Base-by-base conservation (phyloP, 2,329 filamentous ascomycete genomes). In the Cephalotrichum gorgonifer region DNA sequence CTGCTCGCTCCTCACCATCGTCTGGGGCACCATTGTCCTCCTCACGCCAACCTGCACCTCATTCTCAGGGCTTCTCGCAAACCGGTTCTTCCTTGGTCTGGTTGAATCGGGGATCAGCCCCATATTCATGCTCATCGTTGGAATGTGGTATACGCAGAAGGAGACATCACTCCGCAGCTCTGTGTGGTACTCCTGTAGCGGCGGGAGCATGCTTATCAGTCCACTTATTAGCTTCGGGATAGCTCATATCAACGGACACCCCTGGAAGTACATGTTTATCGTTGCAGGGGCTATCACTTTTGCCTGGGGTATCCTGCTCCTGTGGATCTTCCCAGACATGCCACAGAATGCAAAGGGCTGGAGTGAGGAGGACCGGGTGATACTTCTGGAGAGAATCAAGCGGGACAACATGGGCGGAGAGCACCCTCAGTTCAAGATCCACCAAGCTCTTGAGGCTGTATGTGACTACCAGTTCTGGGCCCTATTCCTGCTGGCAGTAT, bases 361-460 rank as follows among this genome's bases (percentile, higher is more conserved):
- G 26, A 50, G 33, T n/a, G 51, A 51, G 8, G 42, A 50, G 9
- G 54, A 55, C 53, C 73, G 71, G 45, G 66, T 70, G n/a, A 65
- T 79, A 45, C 75, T 75, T 38, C 71, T 81, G 22, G 71, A 74
- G 41, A 68, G 78, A 20, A 59, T 72, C 53, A 74, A 73, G 0
- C 58, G 61, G 7, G 66, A 71, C 27, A 68, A 76, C 28, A 68
- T 73, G 7, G 64, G 72, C 2, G 60, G 73, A 0, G 70, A 75
- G 31, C 68, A 72, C 9, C 60, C 69, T 1, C 58, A 54, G 9
- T 81, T 73, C 69, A 68, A 64, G 48, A 71, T 70, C 66, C 62
- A 70, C 4, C 79, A 83, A 55, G 61, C 71, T 23, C 50, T 61
- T 5, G 78, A 82, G 58, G 78, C 75, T 44, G 57, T 81, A 0